Evolutionary conservation across 2,329 filamentous ascomycete species (phyloP), one percentile per base, ranked within the genome.

Genomic region (Aspergillus cejpii): DNA sequence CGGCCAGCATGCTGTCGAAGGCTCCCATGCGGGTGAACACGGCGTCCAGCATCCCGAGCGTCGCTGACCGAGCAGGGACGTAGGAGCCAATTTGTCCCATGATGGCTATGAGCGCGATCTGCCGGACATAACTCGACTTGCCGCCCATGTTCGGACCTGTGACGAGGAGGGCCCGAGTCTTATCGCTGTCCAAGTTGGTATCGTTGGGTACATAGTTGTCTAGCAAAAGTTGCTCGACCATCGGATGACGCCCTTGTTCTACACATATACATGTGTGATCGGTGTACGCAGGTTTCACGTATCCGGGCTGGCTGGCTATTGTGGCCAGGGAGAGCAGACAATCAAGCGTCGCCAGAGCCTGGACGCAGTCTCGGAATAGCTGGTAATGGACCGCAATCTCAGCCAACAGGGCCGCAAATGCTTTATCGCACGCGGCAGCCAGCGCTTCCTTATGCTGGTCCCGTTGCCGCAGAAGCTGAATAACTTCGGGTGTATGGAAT

Each of bases 111-210:
- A 98, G 80, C 7, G 92, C 91, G 36, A 94, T 82, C 54, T 90
- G 87, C 42, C 92, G 87, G 17, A 98, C 91, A 65, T 95, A 98
- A 46, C 85, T 92, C n/a, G 88, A 95, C 64, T 98, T 98, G 45
- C 92, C 92, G 58, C 92, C 92, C 92, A 98, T 98, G 71, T 98
- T 98, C 23, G 92, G 92, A 0, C 92, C 92, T 0, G 92, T 98
- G 58, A 98, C 84, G 44, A 97, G 83, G 55, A 96, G 79, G 2
- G 88, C 87, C 5, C 86, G 77, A 0, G 81, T 78, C 0, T 74
- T 63, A 1, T 80, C 76, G 2, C 81, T 77, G n/a, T 80, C 76
- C 37, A 97, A 78, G 2, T 78, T 71, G 8, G 88, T 85, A 58
- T 85, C 80, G 67, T 98, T 98, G 37, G 92, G 91, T 46, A 98